phyloP scores from a whole-genome alignment of 352 stramenopile species.

The Globisporangium spiculum region DNA sequence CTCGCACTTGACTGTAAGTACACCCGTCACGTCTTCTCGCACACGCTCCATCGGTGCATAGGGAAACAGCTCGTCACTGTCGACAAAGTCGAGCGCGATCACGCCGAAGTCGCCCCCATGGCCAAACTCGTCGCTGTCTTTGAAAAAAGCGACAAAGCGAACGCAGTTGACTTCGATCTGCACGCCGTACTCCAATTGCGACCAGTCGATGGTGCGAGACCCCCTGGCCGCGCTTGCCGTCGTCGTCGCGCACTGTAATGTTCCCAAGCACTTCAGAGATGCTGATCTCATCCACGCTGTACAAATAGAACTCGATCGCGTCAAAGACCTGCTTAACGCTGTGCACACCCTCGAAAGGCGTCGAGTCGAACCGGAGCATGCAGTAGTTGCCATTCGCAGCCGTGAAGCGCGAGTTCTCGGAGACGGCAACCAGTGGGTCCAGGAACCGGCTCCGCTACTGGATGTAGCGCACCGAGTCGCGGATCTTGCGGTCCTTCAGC shows the following conservation, averaged over 20 bases:
- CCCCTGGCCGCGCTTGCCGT: not conserved
- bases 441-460: no score
- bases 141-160: not conserved
- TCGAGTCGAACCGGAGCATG: no score
- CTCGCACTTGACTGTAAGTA: not conserved
- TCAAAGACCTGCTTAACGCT: constrained; percentile 3
- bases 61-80: not conserved
- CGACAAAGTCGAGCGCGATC: not conserved
- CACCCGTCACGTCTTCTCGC: not conserved
- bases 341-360: not conserved
- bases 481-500: no score
- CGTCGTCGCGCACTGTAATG: not conserved
- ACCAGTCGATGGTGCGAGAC: constrained; percentile 1
- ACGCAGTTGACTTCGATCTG: constrained; percentile 11
- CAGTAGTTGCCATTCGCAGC: no score
- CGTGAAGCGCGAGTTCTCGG: no score
- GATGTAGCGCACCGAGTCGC: no score
- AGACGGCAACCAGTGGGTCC: no score
- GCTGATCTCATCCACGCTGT: constrained; percentile 12
- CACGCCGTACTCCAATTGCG: not conserved
- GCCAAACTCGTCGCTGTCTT: not conserved
- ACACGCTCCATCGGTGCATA: not conserved
- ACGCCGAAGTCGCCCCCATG: not conserved
- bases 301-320: not conserved
- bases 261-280: constrained; percentile 1